phyloP scores from a whole-genome alignment of 225 moss, liverwort and hornwort genomes.

The Marchantia polymorpha region DNA sequence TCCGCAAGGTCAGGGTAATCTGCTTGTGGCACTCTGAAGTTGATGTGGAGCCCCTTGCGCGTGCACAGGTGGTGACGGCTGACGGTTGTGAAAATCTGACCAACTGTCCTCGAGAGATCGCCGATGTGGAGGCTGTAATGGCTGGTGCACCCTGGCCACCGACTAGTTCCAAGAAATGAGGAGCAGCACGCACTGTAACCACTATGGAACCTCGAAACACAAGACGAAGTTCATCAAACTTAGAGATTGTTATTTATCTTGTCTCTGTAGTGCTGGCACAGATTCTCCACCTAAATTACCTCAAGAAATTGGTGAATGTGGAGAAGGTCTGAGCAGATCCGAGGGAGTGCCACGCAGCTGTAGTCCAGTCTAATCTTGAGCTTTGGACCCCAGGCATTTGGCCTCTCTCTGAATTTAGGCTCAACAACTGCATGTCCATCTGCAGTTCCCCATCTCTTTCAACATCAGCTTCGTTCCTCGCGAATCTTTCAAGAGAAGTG shows the following conservation, averaged over 20 bases:
- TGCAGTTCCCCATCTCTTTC: background rate
- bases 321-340: background rate
- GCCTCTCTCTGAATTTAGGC: background rate
- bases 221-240: background rate
- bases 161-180: conserved; percentile 18
- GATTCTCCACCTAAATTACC: background rate
- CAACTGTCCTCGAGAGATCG: conserved; percentile 79
- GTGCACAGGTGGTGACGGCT: conserved; percentile 54
- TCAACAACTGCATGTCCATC: background rate
- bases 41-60: background rate
- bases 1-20: background rate
- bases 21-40: background rate
- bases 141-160: conserved; percentile 71
- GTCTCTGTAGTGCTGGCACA: background rate
- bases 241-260: background rate
- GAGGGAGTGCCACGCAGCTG: background rate
- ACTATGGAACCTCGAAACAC: background rate
- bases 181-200: background rate
- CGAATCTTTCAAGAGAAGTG: background rate
- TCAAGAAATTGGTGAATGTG: background rate
- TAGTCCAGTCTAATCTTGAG: background rate
- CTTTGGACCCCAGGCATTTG: background rate
- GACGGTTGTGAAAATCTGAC: conserved; percentile 86
- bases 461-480: background rate
- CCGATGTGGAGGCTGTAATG: conserved; percentile 87